These are phyloP conservation scores for Oryza meridionalis DNA, from an alignment of 176 grass and related monocot genomes.

Conservation along the genomic window DNA sequence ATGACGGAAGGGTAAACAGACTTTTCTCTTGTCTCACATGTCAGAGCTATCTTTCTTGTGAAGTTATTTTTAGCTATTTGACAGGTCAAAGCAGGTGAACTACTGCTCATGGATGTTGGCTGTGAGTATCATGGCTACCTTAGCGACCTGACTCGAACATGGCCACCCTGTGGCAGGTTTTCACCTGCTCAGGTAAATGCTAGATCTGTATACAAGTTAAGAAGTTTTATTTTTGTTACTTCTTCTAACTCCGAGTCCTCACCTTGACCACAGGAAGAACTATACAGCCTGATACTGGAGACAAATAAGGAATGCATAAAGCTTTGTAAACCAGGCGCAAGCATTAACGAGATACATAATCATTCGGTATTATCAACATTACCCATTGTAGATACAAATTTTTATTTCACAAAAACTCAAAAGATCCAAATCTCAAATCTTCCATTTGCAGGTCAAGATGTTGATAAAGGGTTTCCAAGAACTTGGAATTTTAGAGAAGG, in stretches of 20 bases:
- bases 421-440: slow-evolving; percentile 9
- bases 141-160: slow-evolving; percentile 86
- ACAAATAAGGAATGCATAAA: slow-evolving; percentile 96
- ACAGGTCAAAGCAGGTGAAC: slow-evolving; percentile 81
- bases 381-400: background rate
- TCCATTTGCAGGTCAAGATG: slow-evolving; percentile 61
- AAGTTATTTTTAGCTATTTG: slow-evolving; percentile 50
- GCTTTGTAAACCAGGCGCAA: slow-evolving; percentile 87
- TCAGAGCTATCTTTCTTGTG: slow-evolving; percentile 38
- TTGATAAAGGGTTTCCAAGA: slow-evolving; percentile 84
- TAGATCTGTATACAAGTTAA: background rate
- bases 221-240: background rate
- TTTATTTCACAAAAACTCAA: background rate
- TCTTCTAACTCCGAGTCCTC: background rate
- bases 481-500: slow-evolving; percentile 70
- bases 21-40: slow-evolving; percentile 1
- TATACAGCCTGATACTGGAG: slow-evolving; percentile 92
- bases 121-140: slow-evolving; percentile 98
- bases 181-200: slow-evolving; percentile 69
- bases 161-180: slow-evolving; percentile 83
- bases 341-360: slow-evolving; percentile 74
- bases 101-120: slow-evolving; percentile 95
- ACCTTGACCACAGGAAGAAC: slow-evolving; percentile 65
- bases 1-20: slow-evolving; percentile 71
- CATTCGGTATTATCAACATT: slow-evolving; percentile 62